phyloP scores from a whole-genome alignment of 2,329 filamentous ascomycete species.

The Plenodomus tracheiphilus region DNA sequence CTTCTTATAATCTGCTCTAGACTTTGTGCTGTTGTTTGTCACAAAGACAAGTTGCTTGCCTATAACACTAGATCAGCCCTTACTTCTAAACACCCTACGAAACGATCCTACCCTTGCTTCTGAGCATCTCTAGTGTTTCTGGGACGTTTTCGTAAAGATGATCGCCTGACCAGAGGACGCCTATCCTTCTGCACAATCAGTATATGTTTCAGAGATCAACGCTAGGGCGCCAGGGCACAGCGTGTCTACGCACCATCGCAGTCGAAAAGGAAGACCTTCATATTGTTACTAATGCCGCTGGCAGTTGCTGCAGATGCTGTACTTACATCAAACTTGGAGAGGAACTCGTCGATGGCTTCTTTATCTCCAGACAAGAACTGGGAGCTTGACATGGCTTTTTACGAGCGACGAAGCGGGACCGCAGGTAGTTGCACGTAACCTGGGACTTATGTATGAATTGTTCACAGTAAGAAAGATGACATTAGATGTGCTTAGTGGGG shows the following conservation, averaged over 20 bases:
- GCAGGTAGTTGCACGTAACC: background rate
- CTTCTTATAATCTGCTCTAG: constrained; percentile 86
- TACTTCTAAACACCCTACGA: too few relatives aligned
- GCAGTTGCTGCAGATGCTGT: background rate
- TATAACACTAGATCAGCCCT: constrained; percentile 37
- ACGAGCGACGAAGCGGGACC: background rate
- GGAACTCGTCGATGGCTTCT: constrained; percentile 76
- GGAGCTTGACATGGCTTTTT: constrained; percentile 38
- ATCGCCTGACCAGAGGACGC: constrained; percentile 95
- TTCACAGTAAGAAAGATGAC: constrained; percentile 10
- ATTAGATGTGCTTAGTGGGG: constrained; percentile 26
- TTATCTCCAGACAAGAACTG: constrained; percentile 78
- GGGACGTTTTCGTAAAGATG: constrained; percentile 82
- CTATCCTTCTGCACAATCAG: constrained; percentile 60
- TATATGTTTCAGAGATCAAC: constrained; percentile 1
- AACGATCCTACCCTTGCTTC: constrained; percentile 68
- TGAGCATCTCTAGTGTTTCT: constrained; percentile 82
- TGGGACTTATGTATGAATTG: constrained; percentile 1
- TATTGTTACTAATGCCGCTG: constrained; percentile 20
- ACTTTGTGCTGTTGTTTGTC: constrained; percentile 99
- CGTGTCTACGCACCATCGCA: constrained; percentile 90
- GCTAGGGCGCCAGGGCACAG: constrained; percentile 9
- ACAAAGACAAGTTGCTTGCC: constrained; percentile 95
- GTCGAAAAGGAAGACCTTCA: constrained; percentile 87
- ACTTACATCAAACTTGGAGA: constrained; percentile 90